Base-by-base conservation (phyloP, 2,329 filamentous ascomycete species). In the Fusarium succisae region DNA sequence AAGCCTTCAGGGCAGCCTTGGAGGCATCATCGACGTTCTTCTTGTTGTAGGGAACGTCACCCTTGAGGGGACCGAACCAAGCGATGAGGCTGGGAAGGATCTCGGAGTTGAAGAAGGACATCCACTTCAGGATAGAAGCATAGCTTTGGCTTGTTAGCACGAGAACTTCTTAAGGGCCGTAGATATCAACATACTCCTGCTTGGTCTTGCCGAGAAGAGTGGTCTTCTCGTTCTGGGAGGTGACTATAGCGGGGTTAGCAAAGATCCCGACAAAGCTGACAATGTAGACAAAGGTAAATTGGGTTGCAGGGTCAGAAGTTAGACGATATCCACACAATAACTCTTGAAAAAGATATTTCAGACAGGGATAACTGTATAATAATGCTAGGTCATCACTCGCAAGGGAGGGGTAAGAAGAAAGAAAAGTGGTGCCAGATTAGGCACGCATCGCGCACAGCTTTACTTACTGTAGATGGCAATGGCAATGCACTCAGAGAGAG, bases 211-310 rank as follows among this genome's bases (percentile, higher is more conserved):
- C 96, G 80, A 99, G 92, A 78, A 99, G 95, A 79, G 95, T 97
- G 81, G 96, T 99, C 93, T 98, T 98, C 92, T 98, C 96, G 86
- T 99, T 99, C 89, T 99, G 96, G 80, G 96, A 98, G 81, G 96
- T 95, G 84, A 99, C 96, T 98, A 51, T 72, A 38, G 82, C 72
- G 70, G 68, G 76, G 80, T 86, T 79, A 85, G 82, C 76, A 45
- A 74, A 71, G 63, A 45, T 48, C 35, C 53, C 61, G 77, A 81
- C 57, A 70, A 58, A 69, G 64, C 37, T 78, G 75, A 38, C 61
- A 69, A 80, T 78, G 82, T 78, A 77, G 72, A 75, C 53, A 63
- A 74, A 70, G 72, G 70, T 74, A 53, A 73, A 71, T 65, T 51
- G 68, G 74, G 65, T 73, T 77, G 77, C 69, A 73, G 76, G 83